Evolutionary conservation across 495 filamentous ascomycete species (phyloP).

Genomic region (Talaromyces thailandensis): DNA sequence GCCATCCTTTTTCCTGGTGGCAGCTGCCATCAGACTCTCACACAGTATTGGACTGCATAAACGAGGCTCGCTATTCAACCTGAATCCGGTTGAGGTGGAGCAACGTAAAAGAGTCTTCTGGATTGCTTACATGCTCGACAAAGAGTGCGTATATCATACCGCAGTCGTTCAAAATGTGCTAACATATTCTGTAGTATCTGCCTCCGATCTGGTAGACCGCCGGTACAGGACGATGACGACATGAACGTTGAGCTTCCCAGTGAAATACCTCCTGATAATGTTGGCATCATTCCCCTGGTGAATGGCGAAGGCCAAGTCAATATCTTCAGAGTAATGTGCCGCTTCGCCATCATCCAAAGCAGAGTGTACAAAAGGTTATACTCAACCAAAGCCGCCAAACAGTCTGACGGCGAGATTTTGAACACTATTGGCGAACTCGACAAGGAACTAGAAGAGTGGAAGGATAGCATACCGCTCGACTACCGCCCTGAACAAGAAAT

Average conservation of each 20-base stretch:
- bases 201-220: slow-evolving; percentile 83
- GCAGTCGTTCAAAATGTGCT: slow-evolving; percentile 6
- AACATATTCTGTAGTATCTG: slow-evolving; percentile 51
- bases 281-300: slow-evolving; percentile 84
- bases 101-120: slow-evolving; percentile 96
- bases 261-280: slow-evolving; percentile 80
- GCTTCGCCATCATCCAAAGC: slow-evolving; percentile 84
- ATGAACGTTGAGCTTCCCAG: slow-evolving; percentile 96
- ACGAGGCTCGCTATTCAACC: slow-evolving; percentile 78
- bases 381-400: slow-evolving; percentile 82
- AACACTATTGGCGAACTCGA: slow-evolving; percentile 97
- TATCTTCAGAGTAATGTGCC: slow-evolving; percentile 82
- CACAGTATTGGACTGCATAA: slow-evolving; percentile 96
- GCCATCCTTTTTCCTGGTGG: slow-evolving; percentile 86
- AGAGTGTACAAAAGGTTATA: slow-evolving; percentile 92
- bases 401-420: slow-evolving; percentile 86
- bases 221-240: slow-evolving; percentile 93
- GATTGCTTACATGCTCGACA: slow-evolving; percentile 95
- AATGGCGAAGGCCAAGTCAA: slow-evolving; percentile 93
- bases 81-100: slow-evolving; percentile 85
- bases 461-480: slow-evolving; percentile 86
- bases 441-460: slow-evolving; percentile 89
- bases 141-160: slow-evolving; percentile 49
- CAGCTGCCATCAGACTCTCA: slow-evolving; percentile 83
- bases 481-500: slow-evolving; percentile 95